Evolutionary conservation across 2,329 filamentous ascomycete genomes (phyloP), one percentile per base, ranked within the genome.

Genomic region (Nothophoma quercina): DNA sequence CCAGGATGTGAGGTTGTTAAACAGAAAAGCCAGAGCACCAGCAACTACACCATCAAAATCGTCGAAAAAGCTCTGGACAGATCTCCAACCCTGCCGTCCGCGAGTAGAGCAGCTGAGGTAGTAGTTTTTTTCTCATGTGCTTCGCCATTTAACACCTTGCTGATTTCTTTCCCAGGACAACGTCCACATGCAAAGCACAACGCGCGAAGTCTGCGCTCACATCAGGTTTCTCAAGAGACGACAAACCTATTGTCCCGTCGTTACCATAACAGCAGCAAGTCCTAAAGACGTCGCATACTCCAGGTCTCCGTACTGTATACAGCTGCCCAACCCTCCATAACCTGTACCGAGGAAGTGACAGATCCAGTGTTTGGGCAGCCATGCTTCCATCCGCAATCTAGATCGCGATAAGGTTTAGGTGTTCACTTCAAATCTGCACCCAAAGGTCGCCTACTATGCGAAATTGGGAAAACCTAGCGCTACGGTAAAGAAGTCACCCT

Each of bases 121-220:
- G 46, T 70, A 72, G 8, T 60, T 67, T 49, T 81, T 79, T 6
- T 60, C n/a, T n/a, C 65, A 51, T 72, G 68, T 3, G 62, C 54
- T 22, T 69, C 56, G 1, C 67, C 65, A 39, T 78, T 78, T 56
- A 78, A 78, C 16, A 41, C 25, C 26, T 69, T 66, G 4, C 64
- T 71, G 21, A 78, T 63, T 26, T 73, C 38, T 58, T 77, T 77
- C 74, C 75, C 1, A 74, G 47, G 18, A 51, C 44, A 13, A 56
- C 56, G 18, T 55, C 56, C 9, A 51, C 50, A 18, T 64, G 57
- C 2, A 62, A 51, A 15, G 75, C 73, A 5, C 76, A 70, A 49
- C 75, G 80, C 7, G 75, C 77, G 59, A 79, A 82, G 56, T 82
- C 80, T 28, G 71, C 69, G 1, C 81, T 56, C 2, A 79, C 72